Evolutionary conservation across 306 rosid species (phyloP).

Genomic region (Crataegus laevigata): DNA sequence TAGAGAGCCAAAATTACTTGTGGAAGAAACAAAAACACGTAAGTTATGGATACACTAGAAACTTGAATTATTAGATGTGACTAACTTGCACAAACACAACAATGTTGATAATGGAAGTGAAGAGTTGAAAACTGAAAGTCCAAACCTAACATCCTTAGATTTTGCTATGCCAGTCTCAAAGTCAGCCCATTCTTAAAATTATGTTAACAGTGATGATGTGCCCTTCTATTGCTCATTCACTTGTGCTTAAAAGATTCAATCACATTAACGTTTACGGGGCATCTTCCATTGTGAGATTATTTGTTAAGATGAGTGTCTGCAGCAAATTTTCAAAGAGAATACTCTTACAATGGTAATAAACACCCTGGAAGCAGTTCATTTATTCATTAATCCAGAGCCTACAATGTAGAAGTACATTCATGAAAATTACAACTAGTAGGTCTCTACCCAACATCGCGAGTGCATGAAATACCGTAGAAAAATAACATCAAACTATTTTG

Average conservation of each 20-base stretch:
- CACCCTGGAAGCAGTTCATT: background rate
- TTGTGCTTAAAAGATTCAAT: background rate
- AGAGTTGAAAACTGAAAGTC: background rate
- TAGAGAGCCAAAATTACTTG: conserved; percentile 64
- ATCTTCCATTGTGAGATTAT: background rate
- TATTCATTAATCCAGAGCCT: background rate
- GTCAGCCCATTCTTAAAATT: background rate
- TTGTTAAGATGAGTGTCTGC: background rate
- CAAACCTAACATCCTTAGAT: background rate
- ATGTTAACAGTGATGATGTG: background rate
- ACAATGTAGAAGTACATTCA: background rate
- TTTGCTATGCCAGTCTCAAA: too few species aligned
- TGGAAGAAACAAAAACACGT: conserved; percentile 7
- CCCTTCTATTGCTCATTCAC: background rate
- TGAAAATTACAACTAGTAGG: background rate
- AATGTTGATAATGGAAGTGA: background rate
- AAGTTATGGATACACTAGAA: background rate
- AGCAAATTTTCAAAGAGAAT: background rate
- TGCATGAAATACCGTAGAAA: background rate
- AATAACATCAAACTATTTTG: background rate
- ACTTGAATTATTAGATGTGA: background rate
- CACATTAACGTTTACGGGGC: background rate
- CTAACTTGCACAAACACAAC: background rate
- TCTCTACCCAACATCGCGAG: background rate
- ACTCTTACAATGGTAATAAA: background rate